phyloP scores from a whole-genome alignment of 495 filamentous ascomycete genomes.

The Aspergillus wentii region DNA sequence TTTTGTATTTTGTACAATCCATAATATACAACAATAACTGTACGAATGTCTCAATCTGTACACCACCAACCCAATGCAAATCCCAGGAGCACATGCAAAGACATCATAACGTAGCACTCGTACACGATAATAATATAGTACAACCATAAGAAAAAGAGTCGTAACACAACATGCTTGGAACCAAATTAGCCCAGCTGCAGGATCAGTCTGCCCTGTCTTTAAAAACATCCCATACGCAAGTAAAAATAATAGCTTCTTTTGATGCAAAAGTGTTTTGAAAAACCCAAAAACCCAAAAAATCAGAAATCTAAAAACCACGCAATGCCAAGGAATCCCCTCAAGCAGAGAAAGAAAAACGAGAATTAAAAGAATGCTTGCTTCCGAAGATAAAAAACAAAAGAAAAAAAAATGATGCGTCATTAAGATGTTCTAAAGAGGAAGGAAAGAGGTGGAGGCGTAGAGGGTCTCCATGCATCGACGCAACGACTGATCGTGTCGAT shows the following conservation, averaged over 20 bases:
- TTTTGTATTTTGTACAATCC: too few species aligned
- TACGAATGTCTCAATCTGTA: too few species aligned
- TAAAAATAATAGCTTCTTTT: slow-evolving; percentile 14
- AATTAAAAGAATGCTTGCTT: slow-evolving; percentile 8
- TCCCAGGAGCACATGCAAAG: slow-evolving; percentile 6
- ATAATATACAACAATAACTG: too few species aligned
- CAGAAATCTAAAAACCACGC: slow-evolving; percentile 8
- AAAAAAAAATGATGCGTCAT: too few species aligned
- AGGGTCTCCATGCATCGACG: slow-evolving; percentile 1
- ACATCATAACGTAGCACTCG: slow-evolving; percentile 16
- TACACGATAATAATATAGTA: slow-evolving; percentile 16
- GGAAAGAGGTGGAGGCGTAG: slow-evolving; percentile 1
- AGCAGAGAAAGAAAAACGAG: slow-evolving; percentile 2
- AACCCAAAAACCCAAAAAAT: slow-evolving; percentile 1
- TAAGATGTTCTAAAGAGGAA: not conserved
- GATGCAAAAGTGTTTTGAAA: slow-evolving; percentile 13
- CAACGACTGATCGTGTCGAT: not conserved
- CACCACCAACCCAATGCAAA: slow-evolving; percentile 8
- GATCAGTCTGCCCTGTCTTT: slow-evolving; percentile 1
- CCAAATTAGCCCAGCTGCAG: slow-evolving; percentile 7
- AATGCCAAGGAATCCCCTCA: not conserved
- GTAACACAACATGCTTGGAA: slow-evolving; percentile 7
- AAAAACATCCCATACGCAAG: slow-evolving; percentile 4
- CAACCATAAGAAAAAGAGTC: slow-evolving; percentile 12
- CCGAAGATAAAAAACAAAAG: slow-evolving; percentile 3